Percentiles rank a stretch among this genome's conserved stretches.
These are phyloP conservation scores for Borovskyia barvae DNA, from an alignment of 208 protist species.

Conservation along the genomic window DNA sequence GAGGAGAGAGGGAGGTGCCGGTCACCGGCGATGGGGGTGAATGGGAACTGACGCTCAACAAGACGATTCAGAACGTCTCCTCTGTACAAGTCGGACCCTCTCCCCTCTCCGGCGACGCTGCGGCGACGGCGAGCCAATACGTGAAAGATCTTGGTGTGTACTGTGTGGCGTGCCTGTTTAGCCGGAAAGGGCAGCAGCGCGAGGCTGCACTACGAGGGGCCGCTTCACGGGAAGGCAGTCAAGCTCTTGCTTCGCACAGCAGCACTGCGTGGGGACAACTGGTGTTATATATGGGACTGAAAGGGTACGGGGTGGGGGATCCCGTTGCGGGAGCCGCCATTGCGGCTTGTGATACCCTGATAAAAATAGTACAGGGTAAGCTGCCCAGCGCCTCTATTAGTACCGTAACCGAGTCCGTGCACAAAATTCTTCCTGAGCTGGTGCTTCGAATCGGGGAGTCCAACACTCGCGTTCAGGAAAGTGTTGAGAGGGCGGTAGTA, in stretches of 20 bases:
- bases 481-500: slow-evolving; percentile 45
- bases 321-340: slow-evolving; percentile 63
- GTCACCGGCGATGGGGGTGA: slow-evolving; percentile 33
- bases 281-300: slow-evolving; percentile 61
- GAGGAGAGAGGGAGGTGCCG: slow-evolving; percentile 29
- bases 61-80: slow-evolving; percentile 37
- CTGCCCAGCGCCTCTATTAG: slow-evolving; percentile 25
- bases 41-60: slow-evolving; percentile 78
- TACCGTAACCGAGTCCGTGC: slow-evolving; percentile 21
- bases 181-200: slow-evolving; percentile 56
- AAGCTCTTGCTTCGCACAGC: slow-evolving; percentile 44
- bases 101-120: slow-evolving; percentile 36
- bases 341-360: slow-evolving; percentile 61
- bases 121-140: slow-evolving; percentile 36
- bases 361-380: slow-evolving; percentile 45
- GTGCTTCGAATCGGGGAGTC: slow-evolving; percentile 69
- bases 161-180: slow-evolving; percentile 70
- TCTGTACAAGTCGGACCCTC: slow-evolving; percentile 31
- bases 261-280: slow-evolving; percentile 27
- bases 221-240: slow-evolving; percentile 42
- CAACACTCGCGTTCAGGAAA: slow-evolving; percentile 75
- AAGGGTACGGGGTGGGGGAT: slow-evolving; percentile 69
- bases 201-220: slow-evolving; percentile 75
- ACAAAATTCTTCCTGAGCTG: slow-evolving; percentile 43
- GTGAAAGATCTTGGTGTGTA: slow-evolving; percentile 71